Conservation (phyloP, 352 stramenopile species). For the Phytophthora nicotianae region DNA sequence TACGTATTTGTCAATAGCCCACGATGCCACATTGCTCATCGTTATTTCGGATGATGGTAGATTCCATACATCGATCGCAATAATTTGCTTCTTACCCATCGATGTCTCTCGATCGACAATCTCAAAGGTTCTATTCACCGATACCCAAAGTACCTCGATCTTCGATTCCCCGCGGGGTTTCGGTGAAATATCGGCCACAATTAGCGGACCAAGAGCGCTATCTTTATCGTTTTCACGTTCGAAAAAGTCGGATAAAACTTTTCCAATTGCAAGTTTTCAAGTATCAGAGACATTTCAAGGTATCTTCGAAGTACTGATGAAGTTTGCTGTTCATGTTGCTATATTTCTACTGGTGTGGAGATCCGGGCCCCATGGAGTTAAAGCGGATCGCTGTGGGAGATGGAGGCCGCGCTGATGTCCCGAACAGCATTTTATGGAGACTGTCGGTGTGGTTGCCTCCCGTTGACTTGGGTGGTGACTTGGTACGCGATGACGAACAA, state of each 20-base stretch:
- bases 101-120: neutral
- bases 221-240: neutral
- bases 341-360: neutral
- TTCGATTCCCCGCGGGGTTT: neutral
- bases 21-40: too few species aligned
- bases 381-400: constrained; percentile 18
- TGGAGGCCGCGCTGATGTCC: constrained; percentile 8
- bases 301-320: too few species aligned
- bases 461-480: constrained; percentile 4
- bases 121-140: neutral
- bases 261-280: neutral
- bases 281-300: neutral
- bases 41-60: too few species aligned
- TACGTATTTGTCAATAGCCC: too few species aligned
- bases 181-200: neutral
- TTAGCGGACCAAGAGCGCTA: neutral
- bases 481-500: constrained; percentile 6
- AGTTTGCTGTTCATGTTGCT: neutral
- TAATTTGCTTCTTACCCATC: neutral
- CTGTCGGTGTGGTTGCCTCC: constrained; percentile 3
- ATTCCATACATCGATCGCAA: too few species aligned
- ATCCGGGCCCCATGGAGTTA: constrained; percentile 12
- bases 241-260: constrained; percentile 2
- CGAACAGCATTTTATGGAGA: constrained; percentile 28
- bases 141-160: constrained; percentile 2